Evolutionary conservation across 192 early-diverging fungal genomes (phyloP).

Genomic region (Coemansia sp.): DNA sequence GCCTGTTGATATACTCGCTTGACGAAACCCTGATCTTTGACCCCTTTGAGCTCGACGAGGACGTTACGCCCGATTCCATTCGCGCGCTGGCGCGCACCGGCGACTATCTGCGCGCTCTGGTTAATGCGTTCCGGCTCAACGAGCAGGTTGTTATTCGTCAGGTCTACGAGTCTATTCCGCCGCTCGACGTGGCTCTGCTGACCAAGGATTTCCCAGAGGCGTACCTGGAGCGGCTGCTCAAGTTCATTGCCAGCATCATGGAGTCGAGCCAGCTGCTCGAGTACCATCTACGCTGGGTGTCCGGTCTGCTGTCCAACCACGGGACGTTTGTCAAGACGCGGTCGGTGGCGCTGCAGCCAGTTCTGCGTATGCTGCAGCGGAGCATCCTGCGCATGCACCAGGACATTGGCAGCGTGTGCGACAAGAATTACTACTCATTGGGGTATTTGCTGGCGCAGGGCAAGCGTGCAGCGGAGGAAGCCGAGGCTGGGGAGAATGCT

Average conservation of each 20-base stretch:
- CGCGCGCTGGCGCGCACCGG: conserved; percentile 65
- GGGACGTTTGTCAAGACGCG: conserved; percentile 67
- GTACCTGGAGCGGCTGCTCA: conserved; percentile 81
- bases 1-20: conserved; percentile 90
- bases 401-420: conserved; percentile 48
- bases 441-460: conserved; percentile 40
- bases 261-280: conserved; percentile 82
- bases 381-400: conserved; percentile 53
- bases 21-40: conserved; percentile 93
- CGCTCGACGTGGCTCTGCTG: conserved; percentile 67
- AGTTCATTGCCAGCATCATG: conserved; percentile 74
- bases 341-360: conserved; percentile 61
- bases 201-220: conserved; percentile 78
- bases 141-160: conserved; percentile 71
- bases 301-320: conserved; percentile 69
- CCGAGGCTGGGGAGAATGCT: conserved; percentile 12
- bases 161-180: conserved; percentile 78
- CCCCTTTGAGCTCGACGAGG: conserved; percentile 96
- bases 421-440: conserved; percentile 45
- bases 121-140: conserved; percentile 93
- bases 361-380: conserved; percentile 79
- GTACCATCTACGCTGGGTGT: conserved; percentile 83
- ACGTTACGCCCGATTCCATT: conserved; percentile 89
- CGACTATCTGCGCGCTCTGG: conserved; percentile 83
- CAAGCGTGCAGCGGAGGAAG: conserved; percentile 25